Evolutionary conservation across 2,329 filamentous ascomycete genomes (phyloP), one percentile per base, ranked within the genome.

Genomic region (Paecilomyces fulvus): DNA sequence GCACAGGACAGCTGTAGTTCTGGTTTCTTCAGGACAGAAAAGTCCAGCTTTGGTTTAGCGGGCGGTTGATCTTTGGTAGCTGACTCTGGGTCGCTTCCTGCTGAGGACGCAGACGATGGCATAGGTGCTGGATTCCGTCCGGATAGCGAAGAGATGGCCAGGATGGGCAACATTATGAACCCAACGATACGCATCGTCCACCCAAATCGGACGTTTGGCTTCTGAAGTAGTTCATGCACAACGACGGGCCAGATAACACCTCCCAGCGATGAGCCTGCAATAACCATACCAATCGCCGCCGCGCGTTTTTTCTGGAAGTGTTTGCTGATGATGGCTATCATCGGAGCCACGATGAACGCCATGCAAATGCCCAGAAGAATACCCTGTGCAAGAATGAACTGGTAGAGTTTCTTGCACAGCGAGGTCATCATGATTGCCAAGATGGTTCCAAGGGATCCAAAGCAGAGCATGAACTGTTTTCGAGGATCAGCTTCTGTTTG

Each of bases 131-230:
- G 46, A 1, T 52, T 14, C 4, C 58, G 55, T 56, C 65, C 55
- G 49, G 59, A 51, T 9, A 65, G 6, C 51, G 67, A 71, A 2
- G 70, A 59, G 28, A 75, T 57, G 0, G 50, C 53, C 4, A 76
- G 60, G 3, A 73, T 60, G 3, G 73, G 72, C 1, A 75, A 58
- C 71, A 76, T 75, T 17, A 70, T 70, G 33, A 77, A 77, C 0
- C 69, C 75, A 3, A 73, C 64, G 9, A 67, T 71, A 3, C 73
- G 66, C 63, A 69, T 74, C 23, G 62, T 76, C 75, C 67, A 76
- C 43, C 58, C 65, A 58, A 67, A 73, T 0, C 67, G 61, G 2
- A 72, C 50, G 0, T 49, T 58, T 8, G 59, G 58, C 1, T 61
- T 64, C 7, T 67, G 60, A 4, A 73, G 53, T 1, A 72, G 51